A percentile compares a stretch with the other conserved stretches of the same genome.
Evolutionary conservation across 257 asterid species (phyloP).

Genomic region (Fraxinus anomala): DNA sequence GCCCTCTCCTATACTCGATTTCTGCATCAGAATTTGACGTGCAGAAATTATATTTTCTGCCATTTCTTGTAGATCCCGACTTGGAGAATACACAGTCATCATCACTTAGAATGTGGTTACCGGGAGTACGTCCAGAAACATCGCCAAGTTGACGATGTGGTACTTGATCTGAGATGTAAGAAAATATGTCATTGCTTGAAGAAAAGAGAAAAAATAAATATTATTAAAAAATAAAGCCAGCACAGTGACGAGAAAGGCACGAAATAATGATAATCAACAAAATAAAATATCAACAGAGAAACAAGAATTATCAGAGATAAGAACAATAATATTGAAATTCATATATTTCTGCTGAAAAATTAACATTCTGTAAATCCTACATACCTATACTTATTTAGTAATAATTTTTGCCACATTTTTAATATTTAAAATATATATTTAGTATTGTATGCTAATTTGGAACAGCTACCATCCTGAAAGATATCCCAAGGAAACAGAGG

Average conservation of each 20-base stretch:
- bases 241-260: no score
- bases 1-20: slow-evolving; percentile 83
- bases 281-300: background rate
- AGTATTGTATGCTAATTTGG: background rate
- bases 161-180: slow-evolving; percentile 47
- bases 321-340: no score
- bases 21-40: slow-evolving; percentile 91
- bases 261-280: background rate
- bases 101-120: slow-evolving; percentile 52
- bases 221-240: no score
- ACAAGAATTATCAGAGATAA: background rate
- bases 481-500: background rate
- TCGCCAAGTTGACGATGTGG: slow-evolving; percentile 49
- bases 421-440: background rate
- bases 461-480: background rate
- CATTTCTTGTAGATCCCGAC: slow-evolving; percentile 52
- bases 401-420: background rate
- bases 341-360: no score
- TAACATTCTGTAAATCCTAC: slow-evolving; percentile 30
- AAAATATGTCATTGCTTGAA: slow-evolving; percentile 19
- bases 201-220: background rate
- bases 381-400: background rate
- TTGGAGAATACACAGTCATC: slow-evolving; percentile 62
- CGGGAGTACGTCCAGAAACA: slow-evolving; percentile 39
- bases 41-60: slow-evolving; percentile 62